Evolutionary conservation across 2,329 filamentous ascomycete species (phyloP).

Genomic region (Saccharata proteae): DNA sequence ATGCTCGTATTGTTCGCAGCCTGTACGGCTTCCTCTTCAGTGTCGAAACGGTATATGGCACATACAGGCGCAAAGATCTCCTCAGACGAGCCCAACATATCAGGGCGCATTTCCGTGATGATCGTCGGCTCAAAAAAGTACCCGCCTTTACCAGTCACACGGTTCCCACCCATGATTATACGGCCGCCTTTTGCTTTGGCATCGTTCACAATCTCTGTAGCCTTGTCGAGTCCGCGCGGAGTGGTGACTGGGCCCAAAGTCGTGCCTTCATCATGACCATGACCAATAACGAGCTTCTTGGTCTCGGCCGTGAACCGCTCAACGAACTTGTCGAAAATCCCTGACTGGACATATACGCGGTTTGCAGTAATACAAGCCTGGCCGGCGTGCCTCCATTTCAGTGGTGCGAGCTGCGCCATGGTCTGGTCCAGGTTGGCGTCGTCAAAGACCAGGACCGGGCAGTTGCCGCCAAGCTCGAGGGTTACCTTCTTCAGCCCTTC

Average conservation of each 20-base stretch:
- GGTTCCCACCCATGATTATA: slow-evolving; percentile 49
- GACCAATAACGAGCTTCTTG: slow-evolving; percentile 45
- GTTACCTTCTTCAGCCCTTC: slow-evolving; percentile 32
- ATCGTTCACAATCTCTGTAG: slow-evolving; percentile 48
- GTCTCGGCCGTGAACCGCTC: slow-evolving; percentile 37
- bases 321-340: slow-evolving; percentile 25
- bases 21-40: slow-evolving; percentile 27
- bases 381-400: slow-evolving; percentile 40
- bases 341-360: slow-evolving; percentile 27
- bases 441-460: slow-evolving; percentile 32
- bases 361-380: slow-evolving; percentile 27
- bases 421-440: slow-evolving; percentile 32
- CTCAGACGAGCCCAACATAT: slow-evolving; percentile 23
- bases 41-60: slow-evolving; percentile 23
- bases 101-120: slow-evolving; percentile 21
- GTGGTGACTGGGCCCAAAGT: slow-evolving; percentile 40
- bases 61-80: slow-evolving; percentile 28
- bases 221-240: slow-evolving; percentile 43
- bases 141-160: slow-evolving; percentile 25
- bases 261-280: slow-evolving; percentile 35
- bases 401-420: slow-evolving; percentile 26
- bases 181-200: slow-evolving; percentile 51
- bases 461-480: slow-evolving; percentile 34
- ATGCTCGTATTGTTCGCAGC: slow-evolving; percentile 27
- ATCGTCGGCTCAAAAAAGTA: slow-evolving; percentile 14